These are phyloP conservation scores for Saitozyma podzolica DNA, from an alignment of 768 basidiomycete species.

Conservation along the genomic window DNA sequence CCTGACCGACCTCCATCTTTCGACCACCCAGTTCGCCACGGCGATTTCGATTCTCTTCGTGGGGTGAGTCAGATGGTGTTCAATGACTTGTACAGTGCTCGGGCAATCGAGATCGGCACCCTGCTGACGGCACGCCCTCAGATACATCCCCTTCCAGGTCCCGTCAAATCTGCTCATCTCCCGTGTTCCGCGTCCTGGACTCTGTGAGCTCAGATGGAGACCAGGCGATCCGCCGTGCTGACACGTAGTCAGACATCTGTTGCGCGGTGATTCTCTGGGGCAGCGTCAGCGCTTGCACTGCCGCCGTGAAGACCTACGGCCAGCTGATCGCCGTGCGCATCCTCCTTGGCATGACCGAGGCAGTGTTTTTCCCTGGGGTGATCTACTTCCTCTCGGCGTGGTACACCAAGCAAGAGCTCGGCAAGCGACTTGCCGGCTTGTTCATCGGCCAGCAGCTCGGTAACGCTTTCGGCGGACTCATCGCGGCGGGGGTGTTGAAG, in stretches of 20 bases:
- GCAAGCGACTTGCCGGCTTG: conserved; percentile 32
- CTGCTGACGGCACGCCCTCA: conserved; percentile 5
- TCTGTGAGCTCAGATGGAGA: conserved; percentile 18
- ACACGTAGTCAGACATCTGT: conserved; percentile 22
- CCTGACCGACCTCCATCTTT: conserved; percentile 40
- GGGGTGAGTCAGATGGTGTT: no score
- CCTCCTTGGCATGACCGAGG: conserved; percentile 28
- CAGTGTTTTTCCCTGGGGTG: conserved; percentile 41
- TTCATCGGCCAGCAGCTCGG: conserved; percentile 44
- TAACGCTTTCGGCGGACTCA: conserved; percentile 44
- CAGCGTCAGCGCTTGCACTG: conserved; percentile 25
- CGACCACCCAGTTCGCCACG: conserved; percentile 36
- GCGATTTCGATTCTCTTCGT: conserved; percentile 42
- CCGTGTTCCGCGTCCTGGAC: conserved; percentile 32
- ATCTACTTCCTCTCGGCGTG: conserved; percentile 41
- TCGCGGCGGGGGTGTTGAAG: conserved; percentile 39
- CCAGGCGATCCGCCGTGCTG: neutral
- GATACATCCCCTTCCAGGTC: conserved; percentile 32
- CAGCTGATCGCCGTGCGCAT: conserved; percentile 25
- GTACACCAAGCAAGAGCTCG: conserved; percentile 38
- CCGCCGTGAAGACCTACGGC: conserved; percentile 27
- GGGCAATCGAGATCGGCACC: neutral
- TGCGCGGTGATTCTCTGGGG: conserved; percentile 29
- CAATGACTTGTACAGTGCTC: neutral
- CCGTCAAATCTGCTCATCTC: conserved; percentile 44